These are phyloP conservation scores for Serendipita sp. DNA, from an alignment of 768 basidiomycete species.

Conservation along the genomic window DNA sequence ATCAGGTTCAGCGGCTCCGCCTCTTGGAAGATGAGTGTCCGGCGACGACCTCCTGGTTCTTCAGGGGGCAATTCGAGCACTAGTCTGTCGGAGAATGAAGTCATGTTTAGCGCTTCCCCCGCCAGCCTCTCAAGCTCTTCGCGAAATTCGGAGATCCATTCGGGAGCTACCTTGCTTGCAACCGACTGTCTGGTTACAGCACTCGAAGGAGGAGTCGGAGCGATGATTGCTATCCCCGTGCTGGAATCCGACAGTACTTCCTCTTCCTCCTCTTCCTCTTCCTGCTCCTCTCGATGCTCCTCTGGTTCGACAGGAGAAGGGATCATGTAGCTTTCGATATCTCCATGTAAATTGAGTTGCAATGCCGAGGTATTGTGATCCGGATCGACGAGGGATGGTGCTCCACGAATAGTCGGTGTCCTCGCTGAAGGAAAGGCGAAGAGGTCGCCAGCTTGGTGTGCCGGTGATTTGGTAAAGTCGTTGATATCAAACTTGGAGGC, in stretches of 20 bases:
- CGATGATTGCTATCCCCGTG: neutral
- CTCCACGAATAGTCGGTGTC: neutral
- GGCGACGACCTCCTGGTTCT: neutral
- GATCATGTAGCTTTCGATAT: conserved; percentile 3
- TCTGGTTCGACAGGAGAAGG: neutral
- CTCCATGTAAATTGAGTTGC: neutral
- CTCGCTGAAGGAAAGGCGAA: neutral
- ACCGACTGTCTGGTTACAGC: neutral
- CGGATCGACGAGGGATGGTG: neutral
- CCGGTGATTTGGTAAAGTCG: neutral
- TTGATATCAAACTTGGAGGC: neutral
- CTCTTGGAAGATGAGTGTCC: neutral
- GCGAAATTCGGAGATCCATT: neutral
- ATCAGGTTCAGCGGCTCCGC: neutral
- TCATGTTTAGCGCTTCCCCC: conserved; percentile 1
- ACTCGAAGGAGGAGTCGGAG: neutral
- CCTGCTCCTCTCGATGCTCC: neutral
- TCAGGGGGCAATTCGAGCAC: neutral
- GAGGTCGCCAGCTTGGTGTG: neutral
- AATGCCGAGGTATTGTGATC: neutral
- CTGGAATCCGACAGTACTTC: too few relatives aligned
- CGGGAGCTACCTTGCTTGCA: neutral
- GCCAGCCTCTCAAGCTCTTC: conserved; percentile 1
- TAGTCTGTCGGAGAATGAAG: neutral
- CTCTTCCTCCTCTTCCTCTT: too few relatives aligned